Conservation (phyloP, 352 stramenopile species). For the Phytophthora foliorum region DNA sequence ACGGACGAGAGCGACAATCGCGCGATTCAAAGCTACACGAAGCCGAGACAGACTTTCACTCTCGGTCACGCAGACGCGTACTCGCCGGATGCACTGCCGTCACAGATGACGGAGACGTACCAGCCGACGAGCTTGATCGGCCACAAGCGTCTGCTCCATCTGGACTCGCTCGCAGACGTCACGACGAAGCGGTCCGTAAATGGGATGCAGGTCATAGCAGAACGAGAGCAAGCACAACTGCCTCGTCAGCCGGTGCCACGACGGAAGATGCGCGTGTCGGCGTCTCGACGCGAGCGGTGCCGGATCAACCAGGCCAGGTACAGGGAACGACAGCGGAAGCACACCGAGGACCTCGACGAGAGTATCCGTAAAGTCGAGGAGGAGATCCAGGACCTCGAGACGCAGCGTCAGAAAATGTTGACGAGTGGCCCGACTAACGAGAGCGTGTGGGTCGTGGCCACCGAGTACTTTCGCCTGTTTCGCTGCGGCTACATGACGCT, state of each 20-base stretch:
- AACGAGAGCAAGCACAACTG: background rate
- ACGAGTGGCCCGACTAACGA: constrained; percentile 9
- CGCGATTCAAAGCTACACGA: background rate
- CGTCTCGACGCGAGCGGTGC: constrained; percentile 21
- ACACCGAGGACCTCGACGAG: constrained; percentile 6
- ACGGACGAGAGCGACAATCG: background rate
- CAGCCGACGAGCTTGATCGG: background rate
- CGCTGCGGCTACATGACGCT: constrained; percentile 24
- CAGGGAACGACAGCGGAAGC: constrained; percentile 18
- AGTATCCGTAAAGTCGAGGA: constrained; percentile 1
- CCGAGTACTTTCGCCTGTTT: constrained; percentile 32
- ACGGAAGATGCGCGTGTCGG: constrained; percentile 11
- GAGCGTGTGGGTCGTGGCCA: constrained; percentile 27
- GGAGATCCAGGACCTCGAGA: constrained; percentile 22
- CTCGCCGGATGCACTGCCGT: background rate
- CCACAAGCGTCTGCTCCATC: background rate
- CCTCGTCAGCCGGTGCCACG: background rate
- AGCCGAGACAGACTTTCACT: background rate
- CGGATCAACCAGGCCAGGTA: constrained; percentile 32
- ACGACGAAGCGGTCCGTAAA: background rate
- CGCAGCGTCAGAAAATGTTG: constrained; percentile 7
- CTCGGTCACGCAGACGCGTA: background rate
- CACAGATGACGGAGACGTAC: background rate
- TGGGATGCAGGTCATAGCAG: background rate
- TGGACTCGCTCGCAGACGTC: background rate